Conservation (phyloP, 2,329 filamentous ascomycete genomes). For the Cylindrodendrum hubeiense region DNA sequence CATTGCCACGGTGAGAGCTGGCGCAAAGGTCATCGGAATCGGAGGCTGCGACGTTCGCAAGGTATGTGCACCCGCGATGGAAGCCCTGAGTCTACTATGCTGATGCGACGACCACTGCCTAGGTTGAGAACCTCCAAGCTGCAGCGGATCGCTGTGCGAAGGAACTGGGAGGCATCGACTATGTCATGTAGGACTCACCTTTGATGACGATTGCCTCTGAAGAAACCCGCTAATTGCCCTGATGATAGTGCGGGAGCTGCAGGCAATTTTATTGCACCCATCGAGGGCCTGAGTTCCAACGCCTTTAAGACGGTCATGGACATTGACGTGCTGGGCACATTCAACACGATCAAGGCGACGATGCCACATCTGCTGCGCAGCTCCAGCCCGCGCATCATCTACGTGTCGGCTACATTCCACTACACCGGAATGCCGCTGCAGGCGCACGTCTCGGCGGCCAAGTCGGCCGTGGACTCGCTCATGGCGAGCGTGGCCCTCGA, state of each 20-base stretch:
- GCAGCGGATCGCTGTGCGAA: constrained; percentile 84
- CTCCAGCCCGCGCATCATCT: constrained; percentile 85
- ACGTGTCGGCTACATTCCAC: constrained; percentile 91
- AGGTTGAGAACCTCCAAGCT: constrained; percentile 57
- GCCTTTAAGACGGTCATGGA: constrained; percentile 97
- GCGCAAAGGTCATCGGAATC: constrained; percentile 88
- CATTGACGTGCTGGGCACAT: constrained; percentile 94
- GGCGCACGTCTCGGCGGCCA: constrained; percentile 90
- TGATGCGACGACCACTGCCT: constrained; percentile 5
- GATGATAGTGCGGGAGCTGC: constrained; percentile 85
- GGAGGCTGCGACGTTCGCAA: constrained; percentile 84
- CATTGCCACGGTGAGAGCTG: constrained; percentile 82
- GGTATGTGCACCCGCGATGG: constrained; percentile 50
- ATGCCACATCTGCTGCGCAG: constrained; percentile 84
- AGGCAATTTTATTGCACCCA: constrained; percentile 92
- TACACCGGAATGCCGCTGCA: constrained; percentile 89
- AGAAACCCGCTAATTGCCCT: constrained; percentile 4
- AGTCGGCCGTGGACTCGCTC: constrained; percentile 90
- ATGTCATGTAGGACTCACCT: constrained; percentile 79
- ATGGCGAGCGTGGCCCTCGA: constrained; percentile 85
- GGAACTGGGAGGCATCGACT: constrained; percentile 91
- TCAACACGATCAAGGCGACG: constrained; percentile 94
- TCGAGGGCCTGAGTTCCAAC: constrained; percentile 84
- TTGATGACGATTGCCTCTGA: background rate
- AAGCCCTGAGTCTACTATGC: background rate